Conservation (phyloP, 345 rosid species). For the Firmiana major region DNA sequence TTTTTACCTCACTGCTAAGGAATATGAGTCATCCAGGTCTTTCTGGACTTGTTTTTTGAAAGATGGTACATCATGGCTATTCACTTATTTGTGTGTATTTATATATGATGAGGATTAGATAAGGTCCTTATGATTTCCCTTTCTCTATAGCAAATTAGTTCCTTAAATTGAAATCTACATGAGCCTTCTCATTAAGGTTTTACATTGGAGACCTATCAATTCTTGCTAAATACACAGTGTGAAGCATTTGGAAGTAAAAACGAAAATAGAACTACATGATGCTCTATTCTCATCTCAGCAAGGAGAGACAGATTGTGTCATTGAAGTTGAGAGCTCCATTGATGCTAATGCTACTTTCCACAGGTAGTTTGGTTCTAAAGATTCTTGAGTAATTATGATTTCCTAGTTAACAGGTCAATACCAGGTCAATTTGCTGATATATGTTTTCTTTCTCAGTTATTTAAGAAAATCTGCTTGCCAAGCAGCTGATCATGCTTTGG, state of each 20-base stretch:
- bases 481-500: constrained; percentile 54
- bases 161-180: neutral
- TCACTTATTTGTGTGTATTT: neutral
- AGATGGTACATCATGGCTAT: neutral
- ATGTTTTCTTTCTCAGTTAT: constrained; percentile 39
- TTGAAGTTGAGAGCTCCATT: constrained; percentile 88
- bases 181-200: neutral
- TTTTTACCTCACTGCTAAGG: neutral
- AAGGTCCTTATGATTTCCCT: neutral
- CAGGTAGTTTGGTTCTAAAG: constrained; percentile 42
- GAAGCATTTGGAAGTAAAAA: constrained; percentile 61
- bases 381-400: constrained; percentile 14
- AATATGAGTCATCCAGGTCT: neutral
- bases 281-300: constrained; percentile 46
- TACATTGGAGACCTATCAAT: constrained; percentile 6
- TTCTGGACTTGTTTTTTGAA: neutral
- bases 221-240: constrained; percentile 46
- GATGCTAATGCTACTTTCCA: constrained; percentile 64
- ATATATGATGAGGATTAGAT: neutral
- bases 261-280: constrained; percentile 69
- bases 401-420: constrained; percentile 6
- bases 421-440: constrained; percentile 31
- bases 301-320: constrained; percentile 51
- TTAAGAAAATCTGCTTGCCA: constrained; percentile 53
- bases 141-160: neutral